Evolutionary conservation across 129 eudicot species (phyloP).

Genomic region (Ambrosia trifida): DNA sequence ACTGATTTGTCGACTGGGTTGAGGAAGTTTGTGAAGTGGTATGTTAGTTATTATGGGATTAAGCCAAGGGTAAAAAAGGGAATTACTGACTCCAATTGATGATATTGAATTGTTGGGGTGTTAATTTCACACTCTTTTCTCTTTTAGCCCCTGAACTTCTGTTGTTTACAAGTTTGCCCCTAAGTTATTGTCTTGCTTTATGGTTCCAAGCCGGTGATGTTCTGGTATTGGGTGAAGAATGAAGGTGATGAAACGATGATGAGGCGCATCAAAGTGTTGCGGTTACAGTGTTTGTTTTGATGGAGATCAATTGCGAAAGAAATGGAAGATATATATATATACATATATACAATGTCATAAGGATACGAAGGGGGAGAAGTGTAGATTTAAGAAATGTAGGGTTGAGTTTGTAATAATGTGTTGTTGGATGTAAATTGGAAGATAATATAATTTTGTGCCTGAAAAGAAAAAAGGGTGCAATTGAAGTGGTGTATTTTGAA

Average conservation of each 20-base stretch:
- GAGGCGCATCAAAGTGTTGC: not conserved
- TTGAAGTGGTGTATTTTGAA: constrained; percentile 17
- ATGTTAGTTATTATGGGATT: constrained; percentile 66
- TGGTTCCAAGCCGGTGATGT: not conserved
- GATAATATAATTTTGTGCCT: constrained; percentile 34
- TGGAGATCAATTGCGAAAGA: not conserved
- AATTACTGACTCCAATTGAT: constrained; percentile 11
- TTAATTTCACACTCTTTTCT: not conserved
- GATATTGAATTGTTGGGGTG: not conserved
- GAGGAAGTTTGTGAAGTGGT: constrained; percentile 75
- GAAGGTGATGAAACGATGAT: not conserved
- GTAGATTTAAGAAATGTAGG: constrained; percentile 25
- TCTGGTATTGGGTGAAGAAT: not conserved
- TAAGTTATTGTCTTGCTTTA: constrained; percentile 8
- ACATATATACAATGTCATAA: constrained; percentile 24
- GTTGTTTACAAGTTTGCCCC: not conserved
- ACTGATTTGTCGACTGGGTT: constrained; percentile 71
- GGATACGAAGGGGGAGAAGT: constrained; percentile 28
- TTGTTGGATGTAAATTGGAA: constrained; percentile 30
- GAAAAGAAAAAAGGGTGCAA: constrained; percentile 32
- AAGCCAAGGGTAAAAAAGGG: constrained; percentile 51
- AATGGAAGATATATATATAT: not conserved
- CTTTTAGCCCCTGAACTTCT: constrained; percentile 21
- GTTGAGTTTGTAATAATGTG: constrained; percentile 35
- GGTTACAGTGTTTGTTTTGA: not conserved